Conservation (phyloP, 2,329 filamentous ascomycete species). For the Volutella citrinella region DNA sequence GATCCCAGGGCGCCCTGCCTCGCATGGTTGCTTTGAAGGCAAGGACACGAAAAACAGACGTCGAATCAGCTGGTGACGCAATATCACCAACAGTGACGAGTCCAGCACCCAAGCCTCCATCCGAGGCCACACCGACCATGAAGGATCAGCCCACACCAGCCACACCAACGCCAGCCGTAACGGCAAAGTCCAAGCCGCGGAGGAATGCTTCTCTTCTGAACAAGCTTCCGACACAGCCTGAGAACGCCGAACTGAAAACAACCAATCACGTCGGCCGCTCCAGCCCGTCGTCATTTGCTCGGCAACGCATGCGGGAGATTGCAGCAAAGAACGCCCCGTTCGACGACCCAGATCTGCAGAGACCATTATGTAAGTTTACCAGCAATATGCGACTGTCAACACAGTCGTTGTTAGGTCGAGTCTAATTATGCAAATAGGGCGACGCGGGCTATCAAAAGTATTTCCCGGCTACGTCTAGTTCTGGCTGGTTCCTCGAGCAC, state of each 20-base stretch:
- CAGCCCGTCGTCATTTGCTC: constrained; percentile 42
- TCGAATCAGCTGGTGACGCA: neutral
- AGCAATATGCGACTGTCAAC: too few relatives aligned
- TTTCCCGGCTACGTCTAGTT: constrained; percentile 38
- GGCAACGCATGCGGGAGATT: constrained; percentile 42
- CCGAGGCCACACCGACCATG: neutral
- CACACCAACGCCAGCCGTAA: constrained; percentile 13
- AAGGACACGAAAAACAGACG: constrained; percentile 7
- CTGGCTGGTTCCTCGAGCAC: constrained; percentile 8
- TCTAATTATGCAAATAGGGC: constrained; percentile 33
- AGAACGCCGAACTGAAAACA: constrained; percentile 29
- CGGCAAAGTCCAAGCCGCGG: constrained; percentile 21
- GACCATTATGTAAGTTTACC: constrained; percentile 38
- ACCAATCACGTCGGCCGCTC: constrained; percentile 30
- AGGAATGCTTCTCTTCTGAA: constrained; percentile 29
- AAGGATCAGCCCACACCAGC: constrained; percentile 7
- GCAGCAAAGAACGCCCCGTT: constrained; percentile 41
- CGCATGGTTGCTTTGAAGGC: constrained; percentile 25
- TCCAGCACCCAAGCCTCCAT: neutral
- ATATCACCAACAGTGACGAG: too few relatives aligned
- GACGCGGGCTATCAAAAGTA: constrained; percentile 39
- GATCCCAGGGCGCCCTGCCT: constrained; percentile 17
- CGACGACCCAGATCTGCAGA: constrained; percentile 39
- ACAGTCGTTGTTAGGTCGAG: too few relatives aligned
- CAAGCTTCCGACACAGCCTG: constrained; percentile 37